A percentile compares a stretch with the other conserved stretches of the same genome.
phyloP scores from a whole-genome alignment of 192 early-diverging fungal species.

The Phlyctochytrium arcticum region DNA sequence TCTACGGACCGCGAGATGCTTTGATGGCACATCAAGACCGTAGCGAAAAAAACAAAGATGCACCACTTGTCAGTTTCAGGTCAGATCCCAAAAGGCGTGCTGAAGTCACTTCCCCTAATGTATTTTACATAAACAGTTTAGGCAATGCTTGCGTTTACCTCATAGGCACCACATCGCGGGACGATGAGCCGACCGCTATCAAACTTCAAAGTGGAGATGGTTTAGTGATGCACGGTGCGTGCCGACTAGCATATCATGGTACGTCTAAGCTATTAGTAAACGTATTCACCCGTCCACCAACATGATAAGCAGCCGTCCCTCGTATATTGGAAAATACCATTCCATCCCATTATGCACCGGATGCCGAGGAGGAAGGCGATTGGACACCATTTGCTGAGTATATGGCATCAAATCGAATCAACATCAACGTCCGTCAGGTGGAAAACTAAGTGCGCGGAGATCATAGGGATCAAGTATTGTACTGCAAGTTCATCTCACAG shows the following conservation, averaged over 20 bases:
- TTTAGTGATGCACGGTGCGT: conserved; percentile 79
- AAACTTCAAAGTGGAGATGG: conserved; percentile 82
- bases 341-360: conserved; percentile 54
- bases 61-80: conserved; percentile 64
- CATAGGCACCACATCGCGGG: conserved; percentile 70
- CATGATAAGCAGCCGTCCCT: conserved; percentile 74
- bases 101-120: conserved; percentile 14
- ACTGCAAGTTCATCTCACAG: no score
- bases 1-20: conserved; percentile 75
- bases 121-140: conserved; percentile 41
- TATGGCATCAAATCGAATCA: conserved; percentile 70
- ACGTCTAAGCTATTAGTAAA: neutral
- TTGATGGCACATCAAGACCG: conserved; percentile 92
- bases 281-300: no score
- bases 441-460: no score
- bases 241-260: conserved; percentile 80
- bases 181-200: conserved; percentile 66
- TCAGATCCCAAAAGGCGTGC: conserved; percentile 3
- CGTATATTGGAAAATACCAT: conserved; percentile 69
- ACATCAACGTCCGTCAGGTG: conserved; percentile 91
- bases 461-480: no score
- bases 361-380: conserved; percentile 34
- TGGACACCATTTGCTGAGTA: conserved; percentile 53
- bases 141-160: conserved; percentile 77
- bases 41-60: conserved; percentile 79